A percentile compares a stretch with the other conserved stretches of the same genome.
phyloP scores from a whole-genome alignment of 192 early-diverging fungal genomes.

The Podochytrium sp. region DNA sequence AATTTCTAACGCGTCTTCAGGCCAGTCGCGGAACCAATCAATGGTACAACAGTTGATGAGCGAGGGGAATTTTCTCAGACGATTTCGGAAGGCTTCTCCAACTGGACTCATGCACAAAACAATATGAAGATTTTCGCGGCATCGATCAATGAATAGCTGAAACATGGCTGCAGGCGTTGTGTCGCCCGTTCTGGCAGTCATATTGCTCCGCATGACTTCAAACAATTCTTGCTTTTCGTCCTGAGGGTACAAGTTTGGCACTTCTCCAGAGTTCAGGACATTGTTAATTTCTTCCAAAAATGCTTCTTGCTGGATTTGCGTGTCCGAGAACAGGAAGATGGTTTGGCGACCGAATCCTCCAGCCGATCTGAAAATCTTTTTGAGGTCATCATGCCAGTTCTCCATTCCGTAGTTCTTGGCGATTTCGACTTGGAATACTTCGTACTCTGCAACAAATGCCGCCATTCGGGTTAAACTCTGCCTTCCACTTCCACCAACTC shows the following conservation, averaged over 20 bases:
- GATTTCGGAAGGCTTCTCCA: conserved; percentile 62
- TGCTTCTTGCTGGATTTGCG: conserved; percentile 65
- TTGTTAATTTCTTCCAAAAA: conserved; percentile 70
- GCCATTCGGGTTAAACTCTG: conserved; percentile 65
- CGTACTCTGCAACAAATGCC: conserved; percentile 61
- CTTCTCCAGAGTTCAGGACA: conserved; percentile 64
- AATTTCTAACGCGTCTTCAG: conserved; percentile 61
- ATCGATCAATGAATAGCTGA: conserved; percentile 55
- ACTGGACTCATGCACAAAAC: conserved; percentile 63
- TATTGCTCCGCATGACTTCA: conserved; percentile 56
- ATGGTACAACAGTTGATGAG: conserved; percentile 68
- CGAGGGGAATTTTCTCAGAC: conserved; percentile 61
- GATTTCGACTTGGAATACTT: conserved; percentile 65
- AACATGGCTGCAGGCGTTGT: conserved; percentile 53
- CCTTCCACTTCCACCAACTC: conserved; percentile 63
- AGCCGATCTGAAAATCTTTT: conserved; percentile 57
- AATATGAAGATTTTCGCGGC: conserved; percentile 62
- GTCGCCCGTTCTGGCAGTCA: conserved; percentile 38
- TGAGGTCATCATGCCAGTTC: conserved; percentile 66
- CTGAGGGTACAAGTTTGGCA: conserved; percentile 59
- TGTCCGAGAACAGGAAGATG: conserved; percentile 63
- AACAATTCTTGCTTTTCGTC: conserved; percentile 67
- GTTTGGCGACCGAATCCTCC: conserved; percentile 58
- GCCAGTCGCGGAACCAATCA: conserved; percentile 69
- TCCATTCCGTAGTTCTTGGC: conserved; percentile 58